Evolutionary conservation across 2,329 filamentous ascomycete genomes (phyloP).

Genomic region (Dactylellina haptotyla): DNA sequence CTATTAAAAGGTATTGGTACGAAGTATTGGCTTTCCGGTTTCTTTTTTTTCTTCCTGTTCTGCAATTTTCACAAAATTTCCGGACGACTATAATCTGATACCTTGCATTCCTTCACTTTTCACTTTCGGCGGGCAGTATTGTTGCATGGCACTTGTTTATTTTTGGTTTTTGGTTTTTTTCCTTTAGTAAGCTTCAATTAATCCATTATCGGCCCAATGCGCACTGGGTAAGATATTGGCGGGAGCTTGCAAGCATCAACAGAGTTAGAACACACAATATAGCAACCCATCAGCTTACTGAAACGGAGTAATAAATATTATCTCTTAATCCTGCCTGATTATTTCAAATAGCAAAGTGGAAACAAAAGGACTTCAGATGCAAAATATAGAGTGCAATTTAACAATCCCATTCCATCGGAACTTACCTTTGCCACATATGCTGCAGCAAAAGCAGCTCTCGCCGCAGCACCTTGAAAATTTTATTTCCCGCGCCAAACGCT

Average conservation of each 20-base stretch:
- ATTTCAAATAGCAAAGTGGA: not conserved
- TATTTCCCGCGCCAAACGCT: too few species aligned
- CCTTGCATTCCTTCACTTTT: constrained; percentile 6
- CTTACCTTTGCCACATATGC: too few species aligned
- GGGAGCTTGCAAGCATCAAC: not conserved
- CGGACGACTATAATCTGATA: constrained; percentile 24
- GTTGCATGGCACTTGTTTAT: not conserved
- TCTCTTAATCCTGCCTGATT: not conserved
- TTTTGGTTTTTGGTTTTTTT: not conserved
- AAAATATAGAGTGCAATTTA: too few species aligned
- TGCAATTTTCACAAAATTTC: constrained; percentile 1
- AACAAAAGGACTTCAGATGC: too few species aligned
- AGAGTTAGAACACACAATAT: not conserved
- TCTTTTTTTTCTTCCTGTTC: not conserved
- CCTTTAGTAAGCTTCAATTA: not conserved
- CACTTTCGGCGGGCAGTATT: constrained; percentile 1
- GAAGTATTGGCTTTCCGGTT: not conserved
- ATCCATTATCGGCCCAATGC: too few species aligned
- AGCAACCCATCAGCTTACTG: not conserved
- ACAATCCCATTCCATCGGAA: too few species aligned
- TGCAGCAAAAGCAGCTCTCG: too few species aligned
- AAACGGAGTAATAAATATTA: not conserved
- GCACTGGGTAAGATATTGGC: not conserved
- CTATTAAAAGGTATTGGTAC: too few species aligned
- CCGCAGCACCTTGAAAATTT: too few species aligned